phyloP scores from a whole-genome alignment of 2,329 filamentous ascomycete species.

The Stagonosporopsis cucurbitacearum region DNA sequence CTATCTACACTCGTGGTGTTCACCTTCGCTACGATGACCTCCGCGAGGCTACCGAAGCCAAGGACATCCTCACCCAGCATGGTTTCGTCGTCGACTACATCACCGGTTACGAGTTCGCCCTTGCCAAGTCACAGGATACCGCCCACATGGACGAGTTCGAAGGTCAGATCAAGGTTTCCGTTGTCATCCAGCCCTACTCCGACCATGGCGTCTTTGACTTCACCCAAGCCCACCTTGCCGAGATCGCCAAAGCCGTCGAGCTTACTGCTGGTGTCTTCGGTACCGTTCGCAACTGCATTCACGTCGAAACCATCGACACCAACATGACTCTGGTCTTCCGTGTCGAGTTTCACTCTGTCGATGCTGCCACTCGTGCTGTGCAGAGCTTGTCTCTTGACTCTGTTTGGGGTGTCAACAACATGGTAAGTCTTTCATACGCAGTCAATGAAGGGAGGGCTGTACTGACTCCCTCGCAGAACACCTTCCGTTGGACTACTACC shows the following conservation, averaged over 20 bases:
- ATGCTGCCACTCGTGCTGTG: slow-evolving; percentile 37
- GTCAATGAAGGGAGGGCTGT: slow-evolving; percentile 7
- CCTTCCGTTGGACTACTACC: slow-evolving; percentile 29
- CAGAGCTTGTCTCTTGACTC: slow-evolving; percentile 22
- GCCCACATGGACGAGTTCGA: slow-evolving; percentile 37
- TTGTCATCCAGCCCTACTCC: slow-evolving; percentile 27
- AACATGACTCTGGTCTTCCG: slow-evolving; percentile 34
- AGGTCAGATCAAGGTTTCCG: slow-evolving; percentile 38
- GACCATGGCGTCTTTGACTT: slow-evolving; percentile 22
- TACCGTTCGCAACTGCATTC: slow-evolving; percentile 25
- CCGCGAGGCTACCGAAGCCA: slow-evolving; percentile 40
- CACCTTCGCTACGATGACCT: slow-evolving; percentile 50
- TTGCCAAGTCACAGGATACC: slow-evolving; percentile 36
- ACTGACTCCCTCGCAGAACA: slow-evolving; percentile 31
- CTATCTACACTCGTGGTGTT: slow-evolving; percentile 32
- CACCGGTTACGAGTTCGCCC: slow-evolving; percentile 32
- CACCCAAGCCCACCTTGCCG: slow-evolving; percentile 21
- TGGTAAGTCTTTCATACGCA: slow-evolving; percentile 21
- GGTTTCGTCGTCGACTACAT: slow-evolving; percentile 31
- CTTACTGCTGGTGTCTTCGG: slow-evolving; percentile 28
- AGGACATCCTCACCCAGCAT: slow-evolving; percentile 30
- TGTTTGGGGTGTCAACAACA: slow-evolving; percentile 19
- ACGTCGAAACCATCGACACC: slow-evolving; percentile 24
- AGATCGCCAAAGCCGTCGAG: slow-evolving; percentile 22
- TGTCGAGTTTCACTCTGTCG: slow-evolving; percentile 41